Base-by-base conservation (phyloP, 352 stramenopile species). In the Pythium coloratum region DNA sequence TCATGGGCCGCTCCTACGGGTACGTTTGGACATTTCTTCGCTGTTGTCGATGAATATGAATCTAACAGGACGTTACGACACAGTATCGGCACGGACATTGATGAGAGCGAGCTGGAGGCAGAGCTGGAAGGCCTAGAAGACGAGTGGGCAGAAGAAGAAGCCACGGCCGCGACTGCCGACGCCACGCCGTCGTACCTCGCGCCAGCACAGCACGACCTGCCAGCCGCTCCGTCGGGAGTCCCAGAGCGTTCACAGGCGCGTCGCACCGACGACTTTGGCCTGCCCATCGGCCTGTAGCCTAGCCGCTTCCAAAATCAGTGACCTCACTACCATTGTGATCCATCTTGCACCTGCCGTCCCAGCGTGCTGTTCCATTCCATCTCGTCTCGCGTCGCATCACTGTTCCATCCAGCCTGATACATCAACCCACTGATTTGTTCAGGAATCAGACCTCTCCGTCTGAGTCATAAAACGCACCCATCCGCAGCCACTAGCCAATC, bases 1-100 rank as follows among this genome's bases (percentile, higher is more conserved):
- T 96, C 47, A 89, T 99, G 75, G 95, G 94, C 9, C 88, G 93
- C 49, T 98, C 96, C 36, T 99, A 99, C 73, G 92, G 87, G 87
- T 94, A 79, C 57, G 75, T 5, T 33, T 49, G 13, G 6, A 12
- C 38, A n/a, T 55, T 7, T 20, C 1, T 4, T 18, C 46, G 36
- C 20, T 24, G 20, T 24, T 24, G 20, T 24, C 13, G 4, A n/a
- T 14, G 2, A 14, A 3, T 46, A 32, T 14, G 26, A 36, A 38
- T 53, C 46, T 53, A 24, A 53, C n/a, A 24, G 3, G 46, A 13
- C 4, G 20, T 10, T 5, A 4, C 10, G 18, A 1, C 42, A 44
- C 42, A 96, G 94, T 24, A 97, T 98, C 26, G 92, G 94, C 4
- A 87, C 97, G 26, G 95, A 98, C 58, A 89, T 99, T 55, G 91